phyloP scores from a whole-genome alignment of 2,329 filamentous ascomycete species.

The Clathrospora elynae region DNA sequence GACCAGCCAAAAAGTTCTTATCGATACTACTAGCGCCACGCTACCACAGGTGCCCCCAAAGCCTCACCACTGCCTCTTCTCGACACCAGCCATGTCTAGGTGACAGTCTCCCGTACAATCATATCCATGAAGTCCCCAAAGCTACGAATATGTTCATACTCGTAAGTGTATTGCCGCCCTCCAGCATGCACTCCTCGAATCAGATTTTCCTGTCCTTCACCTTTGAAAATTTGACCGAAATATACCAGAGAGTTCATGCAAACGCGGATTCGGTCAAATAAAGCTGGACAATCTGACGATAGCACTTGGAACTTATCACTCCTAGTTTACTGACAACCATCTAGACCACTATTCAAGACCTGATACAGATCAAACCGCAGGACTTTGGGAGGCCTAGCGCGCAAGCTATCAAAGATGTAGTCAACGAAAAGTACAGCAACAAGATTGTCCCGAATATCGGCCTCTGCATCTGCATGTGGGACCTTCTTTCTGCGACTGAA shows the following conservation, averaged over 20 bases:
- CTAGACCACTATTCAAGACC: constrained; percentile 89
- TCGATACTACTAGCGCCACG: constrained; percentile 26
- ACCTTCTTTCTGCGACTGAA: constrained; percentile 86
- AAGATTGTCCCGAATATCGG: constrained; percentile 96
- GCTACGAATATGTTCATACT: constrained; percentile 47
- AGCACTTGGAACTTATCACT: too few relatives aligned
- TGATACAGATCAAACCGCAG: constrained; percentile 88
- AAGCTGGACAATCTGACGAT: too few relatives aligned
- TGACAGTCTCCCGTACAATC: constrained; percentile 16
- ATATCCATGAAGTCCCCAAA: constrained; percentile 36
- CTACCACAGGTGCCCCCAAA: constrained; percentile 10
- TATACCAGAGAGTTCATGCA: too few relatives aligned
- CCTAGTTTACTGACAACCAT: not conserved
- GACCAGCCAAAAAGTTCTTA: constrained; percentile 20
- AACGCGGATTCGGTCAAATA: too few relatives aligned
- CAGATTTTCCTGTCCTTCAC: not conserved
- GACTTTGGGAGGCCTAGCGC: constrained; percentile 84
- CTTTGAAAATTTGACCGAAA: constrained; percentile 16
- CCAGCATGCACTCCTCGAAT: too few relatives aligned
- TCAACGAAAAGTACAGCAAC: constrained; percentile 96
- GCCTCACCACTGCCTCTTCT: constrained; percentile 8
- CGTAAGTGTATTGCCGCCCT: constrained; percentile 30
- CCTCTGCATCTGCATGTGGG: constrained; percentile 91
- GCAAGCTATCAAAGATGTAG: constrained; percentile 90
- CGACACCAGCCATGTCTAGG: constrained; percentile 13